Evolutionary conservation across 2,329 filamentous ascomycete species (phyloP).

Genomic region (Aphanoascus verrucosus): DNA sequence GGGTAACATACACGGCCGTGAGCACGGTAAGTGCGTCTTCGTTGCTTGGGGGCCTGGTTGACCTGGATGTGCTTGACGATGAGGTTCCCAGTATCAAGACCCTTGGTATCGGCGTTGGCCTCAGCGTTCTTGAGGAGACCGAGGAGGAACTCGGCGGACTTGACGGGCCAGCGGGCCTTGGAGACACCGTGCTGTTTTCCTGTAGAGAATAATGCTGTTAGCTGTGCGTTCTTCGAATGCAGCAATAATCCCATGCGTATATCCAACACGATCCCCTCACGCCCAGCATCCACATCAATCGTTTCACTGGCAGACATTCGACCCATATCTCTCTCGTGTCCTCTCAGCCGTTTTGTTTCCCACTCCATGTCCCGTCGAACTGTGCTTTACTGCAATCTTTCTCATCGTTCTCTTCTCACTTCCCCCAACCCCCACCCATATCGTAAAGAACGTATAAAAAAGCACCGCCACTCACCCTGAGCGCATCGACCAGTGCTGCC

Average conservation of each 20-base stretch:
- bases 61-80: constrained; percentile 99
- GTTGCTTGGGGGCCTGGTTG: constrained; percentile 99
- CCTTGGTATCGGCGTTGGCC: constrained; percentile 94
- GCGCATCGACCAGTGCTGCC: constrained; percentile 90
- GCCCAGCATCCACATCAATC: too few relatives aligned
- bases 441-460: neutral
- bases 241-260: too few relatives aligned
- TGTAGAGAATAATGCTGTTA: constrained; percentile 30
- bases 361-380: too few relatives aligned
- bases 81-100: constrained; percentile 92
- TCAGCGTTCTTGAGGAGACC: constrained; percentile 95
- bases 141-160: constrained; percentile 97
- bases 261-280: too few relatives aligned
- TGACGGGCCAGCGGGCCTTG: constrained; percentile 97
- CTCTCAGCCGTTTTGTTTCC: too few relatives aligned
- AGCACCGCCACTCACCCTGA: constrained; percentile 73
- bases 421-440: constrained; percentile 3
- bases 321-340: too few relatives aligned
- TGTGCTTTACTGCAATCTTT: neutral
- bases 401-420: constrained; percentile 8
- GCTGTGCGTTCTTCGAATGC: neutral
- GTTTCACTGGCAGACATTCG: too few relatives aligned
- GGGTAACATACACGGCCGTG: constrained; percentile 86
- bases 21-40: constrained; percentile 97
- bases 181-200: constrained; percentile 98